These are phyloP conservation scores for Sodiomyces alkalinus DNA, from an alignment of 2,329 filamentous ascomycete species.

Conservation along the genomic window DNA sequence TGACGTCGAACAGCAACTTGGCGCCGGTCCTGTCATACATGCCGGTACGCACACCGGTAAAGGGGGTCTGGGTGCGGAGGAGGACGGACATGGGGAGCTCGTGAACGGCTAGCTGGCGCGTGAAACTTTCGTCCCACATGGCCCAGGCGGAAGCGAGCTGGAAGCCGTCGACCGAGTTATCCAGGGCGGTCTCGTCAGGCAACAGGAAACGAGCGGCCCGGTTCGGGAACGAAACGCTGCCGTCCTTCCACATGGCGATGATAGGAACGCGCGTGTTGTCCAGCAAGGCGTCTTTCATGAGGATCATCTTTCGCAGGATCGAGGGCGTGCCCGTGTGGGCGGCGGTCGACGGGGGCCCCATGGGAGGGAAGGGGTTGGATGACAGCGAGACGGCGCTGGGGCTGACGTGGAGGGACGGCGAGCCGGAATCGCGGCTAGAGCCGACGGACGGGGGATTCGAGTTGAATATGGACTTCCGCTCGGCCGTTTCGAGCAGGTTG, in stretches of 20 bases:
- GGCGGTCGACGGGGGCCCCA: conserved; percentile 45
- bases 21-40: conserved; percentile 39
- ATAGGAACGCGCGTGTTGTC: conserved; percentile 63
- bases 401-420: conserved; percentile 27
- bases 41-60: conserved; percentile 45
- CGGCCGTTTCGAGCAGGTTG: conserved; percentile 27
- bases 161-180: conserved; percentile 27
- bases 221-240: conserved; percentile 59
- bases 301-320: conserved; percentile 54
- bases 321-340: conserved; percentile 44
- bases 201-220: conserved; percentile 44
- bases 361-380: conserved; percentile 47
- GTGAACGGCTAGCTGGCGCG: conserved; percentile 33
- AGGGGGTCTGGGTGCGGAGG: conserved; percentile 43
- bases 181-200: conserved; percentile 22
- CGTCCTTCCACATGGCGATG: conserved; percentile 69
- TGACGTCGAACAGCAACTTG: conserved; percentile 45
- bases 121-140: conserved; percentile 53
- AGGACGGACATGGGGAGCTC: conserved; percentile 55
- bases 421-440: conserved; percentile 31
- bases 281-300: conserved; percentile 64
- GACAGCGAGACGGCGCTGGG: conserved; percentile 38
- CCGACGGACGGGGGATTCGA: conserved; percentile 30
- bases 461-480: conserved; percentile 26
- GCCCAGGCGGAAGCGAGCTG: conserved; percentile 46